phyloP scores from a whole-genome alignment of 257 asterid genomes.

The Nicotiana paniculata region DNA sequence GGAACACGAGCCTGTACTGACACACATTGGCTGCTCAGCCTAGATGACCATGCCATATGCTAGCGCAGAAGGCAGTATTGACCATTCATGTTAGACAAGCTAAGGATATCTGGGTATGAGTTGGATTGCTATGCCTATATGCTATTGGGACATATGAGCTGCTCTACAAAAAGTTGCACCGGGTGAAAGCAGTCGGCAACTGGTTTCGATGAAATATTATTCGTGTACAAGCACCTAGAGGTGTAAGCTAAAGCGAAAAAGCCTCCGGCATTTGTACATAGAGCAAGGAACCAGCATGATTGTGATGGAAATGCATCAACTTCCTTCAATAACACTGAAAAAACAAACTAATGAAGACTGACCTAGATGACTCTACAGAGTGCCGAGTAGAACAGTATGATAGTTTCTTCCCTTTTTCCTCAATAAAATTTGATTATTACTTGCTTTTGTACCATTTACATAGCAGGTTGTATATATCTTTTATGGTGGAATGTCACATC shows the following conservation, averaged over 20 bases:
- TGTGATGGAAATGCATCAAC: background rate
- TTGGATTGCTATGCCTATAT: background rate
- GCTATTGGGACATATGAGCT: background rate
- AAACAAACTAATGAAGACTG: background rate
- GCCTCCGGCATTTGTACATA: background rate
- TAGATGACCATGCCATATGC: background rate
- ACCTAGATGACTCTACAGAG: background rate
- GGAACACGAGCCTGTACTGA: background rate
- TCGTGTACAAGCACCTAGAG: background rate
- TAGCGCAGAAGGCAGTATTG: background rate
- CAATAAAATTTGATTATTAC: background rate
- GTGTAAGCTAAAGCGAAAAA: background rate
- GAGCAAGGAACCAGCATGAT: background rate
- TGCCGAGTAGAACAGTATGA: background rate
- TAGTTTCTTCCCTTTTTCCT: background rate
- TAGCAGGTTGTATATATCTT: constrained; percentile 11
- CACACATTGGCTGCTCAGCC: constrained; percentile 5
- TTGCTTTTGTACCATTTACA: constrained; percentile 22
- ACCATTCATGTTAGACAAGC: background rate
- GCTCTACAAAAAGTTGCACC: background rate
- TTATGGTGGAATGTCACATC: background rate
- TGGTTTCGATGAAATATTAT: background rate
- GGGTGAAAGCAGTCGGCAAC: background rate
- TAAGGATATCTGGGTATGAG: background rate
- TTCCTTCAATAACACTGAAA: background rate